Evolutionary conservation across 2,329 filamentous ascomycete genomes (phyloP), one percentile per base, ranked within the genome.

Genomic region (Nectriaceae sp.): DNA sequence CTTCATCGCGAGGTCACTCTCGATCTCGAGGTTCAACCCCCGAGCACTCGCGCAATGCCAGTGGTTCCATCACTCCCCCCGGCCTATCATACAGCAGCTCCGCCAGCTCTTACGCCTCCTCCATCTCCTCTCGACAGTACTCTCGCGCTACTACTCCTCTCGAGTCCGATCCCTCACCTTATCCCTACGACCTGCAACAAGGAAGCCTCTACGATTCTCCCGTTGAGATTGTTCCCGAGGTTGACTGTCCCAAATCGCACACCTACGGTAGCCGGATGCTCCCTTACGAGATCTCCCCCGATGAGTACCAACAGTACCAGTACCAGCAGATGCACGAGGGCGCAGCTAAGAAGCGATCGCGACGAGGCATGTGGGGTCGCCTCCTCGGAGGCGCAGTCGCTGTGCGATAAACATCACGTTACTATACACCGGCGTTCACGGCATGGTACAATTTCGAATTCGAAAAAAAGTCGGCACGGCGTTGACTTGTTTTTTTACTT

Each of bases 271-370:
- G 59, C 19, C 62, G 66, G 44, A 65, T 76, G 54, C 74, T 82
- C 4, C 77, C 79, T 5, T 83, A 82, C 65, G 79, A 83, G 67
- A 79, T 82, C 57, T 75, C 73, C 51, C 60, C 69, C 26, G 78
- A 82, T 21, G 75, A 82, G 50, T 72, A 81, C 50, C 72, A 74
- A 29, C 57, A 60, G 41, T 57, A 60, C 40, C 56, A 61, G 51
- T 21, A 39, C n/a, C 19, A 39, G 16, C 72, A 75, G 47, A 62
- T 79, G 38, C 75, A 80, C 52, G 73, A 79, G 41, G 71, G 67
- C 35, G 65, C 68, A 39, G 62, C 61, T 50, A 77, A 75, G 65
- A 79, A 79, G 70, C 75, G 78, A 43, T 72, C 72, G 49, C 71
- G 74, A 42, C 72, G 76, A 33, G 76, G 78, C 53, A 73, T 82